phyloP scores from a whole-genome alignment of 2,329 filamentous ascomycete species.

The Geosmithia flava region DNA sequence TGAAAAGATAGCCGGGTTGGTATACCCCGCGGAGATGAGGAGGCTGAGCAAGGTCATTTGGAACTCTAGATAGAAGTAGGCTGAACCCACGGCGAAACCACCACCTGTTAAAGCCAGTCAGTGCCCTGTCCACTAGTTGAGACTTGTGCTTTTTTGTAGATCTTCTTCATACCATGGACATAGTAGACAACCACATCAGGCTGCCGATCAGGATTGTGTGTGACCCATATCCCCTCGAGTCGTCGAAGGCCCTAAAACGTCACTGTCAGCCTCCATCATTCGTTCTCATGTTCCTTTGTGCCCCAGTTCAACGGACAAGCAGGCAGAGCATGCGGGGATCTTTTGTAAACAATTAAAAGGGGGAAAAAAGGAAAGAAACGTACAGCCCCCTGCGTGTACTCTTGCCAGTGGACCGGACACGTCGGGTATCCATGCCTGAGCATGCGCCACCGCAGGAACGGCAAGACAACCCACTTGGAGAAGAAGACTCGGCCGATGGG shows the following conservation, averaged over 20 bases:
- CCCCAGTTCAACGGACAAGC: background rate
- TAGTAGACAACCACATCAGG: conserved; percentile 77
- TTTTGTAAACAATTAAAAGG: background rate
- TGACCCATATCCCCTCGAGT: conserved; percentile 58
- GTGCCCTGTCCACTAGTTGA: background rate
- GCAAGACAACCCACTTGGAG: conserved; percentile 57
- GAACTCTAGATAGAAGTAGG: conserved; percentile 78
- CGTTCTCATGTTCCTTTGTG: background rate
- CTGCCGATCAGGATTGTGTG: conserved; percentile 41
- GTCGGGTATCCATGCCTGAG: conserved; percentile 55
- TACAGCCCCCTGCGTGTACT: conserved; percentile 21
- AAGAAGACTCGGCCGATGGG: conserved; percentile 66
- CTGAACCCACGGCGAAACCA: conserved; percentile 72
- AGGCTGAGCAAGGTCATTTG: conserved; percentile 59
- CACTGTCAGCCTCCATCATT: conserved; percentile 2
- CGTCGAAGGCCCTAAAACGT: conserved; percentile 19
- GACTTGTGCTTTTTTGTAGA: background rate
- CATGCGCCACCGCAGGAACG: conserved; percentile 66
- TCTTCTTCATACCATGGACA: conserved; percentile 48
- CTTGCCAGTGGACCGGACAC: conserved; percentile 52
- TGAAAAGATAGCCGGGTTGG: conserved; percentile 67
- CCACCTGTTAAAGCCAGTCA: conserved; percentile 38
- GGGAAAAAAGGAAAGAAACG: background rate
- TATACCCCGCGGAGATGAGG: conserved; percentile 51
- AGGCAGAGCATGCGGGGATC: no score